phyloP scores from a whole-genome alignment of 73 alveolate species.

The Tetrahymena thermophila region DNA sequence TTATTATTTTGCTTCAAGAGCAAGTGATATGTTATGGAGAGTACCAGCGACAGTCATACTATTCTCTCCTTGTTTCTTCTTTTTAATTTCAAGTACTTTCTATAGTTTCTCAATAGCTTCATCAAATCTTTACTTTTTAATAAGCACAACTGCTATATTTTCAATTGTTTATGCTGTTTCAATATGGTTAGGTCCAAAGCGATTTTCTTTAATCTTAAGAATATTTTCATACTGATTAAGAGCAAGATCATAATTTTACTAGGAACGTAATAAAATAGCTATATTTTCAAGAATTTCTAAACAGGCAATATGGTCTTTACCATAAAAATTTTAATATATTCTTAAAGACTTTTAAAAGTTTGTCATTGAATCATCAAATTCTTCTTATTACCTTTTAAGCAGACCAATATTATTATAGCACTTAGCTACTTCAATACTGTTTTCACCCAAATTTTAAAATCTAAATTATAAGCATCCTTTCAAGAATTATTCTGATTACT shows the following conservation, averaged over 20 bases:
- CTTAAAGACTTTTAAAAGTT: background rate
- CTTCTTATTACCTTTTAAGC: background rate
- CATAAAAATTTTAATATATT: background rate
- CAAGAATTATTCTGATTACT: background rate
- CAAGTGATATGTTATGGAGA: background rate
- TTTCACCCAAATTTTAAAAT: background rate
- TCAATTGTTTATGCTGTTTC: background rate
- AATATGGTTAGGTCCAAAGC: background rate
- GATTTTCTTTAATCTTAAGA: background rate
- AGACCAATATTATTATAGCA: background rate
- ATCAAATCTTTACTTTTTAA: background rate
- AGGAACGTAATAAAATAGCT: background rate
- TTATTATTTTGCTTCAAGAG: background rate
- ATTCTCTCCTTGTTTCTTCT: background rate
- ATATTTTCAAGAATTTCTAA: background rate
- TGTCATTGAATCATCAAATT: background rate
- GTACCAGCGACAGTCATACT: background rate
- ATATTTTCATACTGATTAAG: background rate
- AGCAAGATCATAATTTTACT: background rate
- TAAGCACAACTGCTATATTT: background rate
- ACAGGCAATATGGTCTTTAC: background rate
- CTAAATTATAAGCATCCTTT: background rate
- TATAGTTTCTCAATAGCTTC: background rate
- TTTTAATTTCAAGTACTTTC: background rate
- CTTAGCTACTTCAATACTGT: background rate